These are phyloP conservation scores for Diaporthe citriasiana DNA, from an alignment of 2,329 filamentous ascomycete species.

Conservation along the genomic window DNA sequence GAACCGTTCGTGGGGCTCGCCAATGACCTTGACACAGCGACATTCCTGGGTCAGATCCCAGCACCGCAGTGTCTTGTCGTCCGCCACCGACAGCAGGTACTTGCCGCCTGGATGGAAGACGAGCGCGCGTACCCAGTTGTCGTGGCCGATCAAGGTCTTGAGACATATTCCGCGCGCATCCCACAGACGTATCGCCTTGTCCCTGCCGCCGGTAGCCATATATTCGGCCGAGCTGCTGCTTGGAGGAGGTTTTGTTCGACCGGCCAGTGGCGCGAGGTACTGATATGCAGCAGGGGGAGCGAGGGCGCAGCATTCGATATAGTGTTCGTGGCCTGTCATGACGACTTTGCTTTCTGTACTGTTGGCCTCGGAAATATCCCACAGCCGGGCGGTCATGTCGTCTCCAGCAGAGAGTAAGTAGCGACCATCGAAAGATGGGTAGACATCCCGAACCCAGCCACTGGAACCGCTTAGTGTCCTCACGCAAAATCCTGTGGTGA, in stretches of 20 bases:
- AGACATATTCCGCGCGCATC: slow-evolving; percentile 86
- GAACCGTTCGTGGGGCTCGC: slow-evolving; percentile 85
- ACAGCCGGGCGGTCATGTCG: slow-evolving; percentile 84
- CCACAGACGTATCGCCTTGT: slow-evolving; percentile 93
- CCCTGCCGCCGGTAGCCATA: slow-evolving; percentile 88
- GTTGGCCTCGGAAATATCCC: slow-evolving; percentile 83
- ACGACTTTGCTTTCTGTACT: slow-evolving; percentile 79
- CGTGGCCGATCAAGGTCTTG: slow-evolving; percentile 87
- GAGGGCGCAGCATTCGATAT: slow-evolving; percentile 87
- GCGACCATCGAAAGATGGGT: slow-evolving; percentile 84
- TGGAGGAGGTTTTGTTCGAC: slow-evolving; percentile 85
- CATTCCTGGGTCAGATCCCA: slow-evolving; percentile 94
- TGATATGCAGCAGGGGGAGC: slow-evolving; percentile 84
- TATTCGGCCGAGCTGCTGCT: slow-evolving; percentile 84
- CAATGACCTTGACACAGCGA: slow-evolving; percentile 86
- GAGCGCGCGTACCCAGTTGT: slow-evolving; percentile 91
- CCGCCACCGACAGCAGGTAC: slow-evolving; percentile 86
- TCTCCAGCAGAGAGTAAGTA: slow-evolving; percentile 87
- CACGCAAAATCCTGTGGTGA: slow-evolving; percentile 91
- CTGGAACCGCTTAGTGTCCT: slow-evolving; percentile 87
- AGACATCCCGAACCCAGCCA: slow-evolving; percentile 91
- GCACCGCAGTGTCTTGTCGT: slow-evolving; percentile 92
- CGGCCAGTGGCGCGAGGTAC: slow-evolving; percentile 82
- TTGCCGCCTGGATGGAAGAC: slow-evolving; percentile 94
- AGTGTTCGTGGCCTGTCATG: slow-evolving; percentile 88